phyloP scores from a whole-genome alignment of 257 asterid genomes.

The Salvia splendens region DNA sequence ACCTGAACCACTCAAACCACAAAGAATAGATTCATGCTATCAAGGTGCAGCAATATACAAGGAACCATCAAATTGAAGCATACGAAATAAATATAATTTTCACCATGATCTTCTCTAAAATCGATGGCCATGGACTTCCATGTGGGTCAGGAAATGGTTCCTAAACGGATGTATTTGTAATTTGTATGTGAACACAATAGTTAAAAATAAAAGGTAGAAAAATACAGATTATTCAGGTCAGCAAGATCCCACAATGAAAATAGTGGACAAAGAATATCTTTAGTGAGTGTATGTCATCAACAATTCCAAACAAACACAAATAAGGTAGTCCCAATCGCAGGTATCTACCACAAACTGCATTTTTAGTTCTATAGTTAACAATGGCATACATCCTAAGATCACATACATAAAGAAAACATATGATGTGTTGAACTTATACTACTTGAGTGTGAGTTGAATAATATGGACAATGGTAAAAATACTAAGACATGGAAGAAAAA shows the following conservation, averaged over 20 bases:
- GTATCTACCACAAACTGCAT: neutral
- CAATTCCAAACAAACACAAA: neutral
- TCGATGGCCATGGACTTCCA: neutral
- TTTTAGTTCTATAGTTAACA: constrained; percentile 8
- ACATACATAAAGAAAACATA: constrained; percentile 9
- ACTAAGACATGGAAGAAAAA: neutral
- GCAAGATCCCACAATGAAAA: constrained; percentile 14
- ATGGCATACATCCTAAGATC: constrained; percentile 21
- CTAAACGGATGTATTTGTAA: neutral
- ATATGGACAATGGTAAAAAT: neutral
- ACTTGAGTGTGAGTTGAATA: constrained; percentile 4
- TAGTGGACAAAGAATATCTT: neutral
- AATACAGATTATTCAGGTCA: neutral
- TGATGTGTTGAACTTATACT: neutral
- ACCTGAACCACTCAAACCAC: no score
- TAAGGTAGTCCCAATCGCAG: constrained; percentile 15
- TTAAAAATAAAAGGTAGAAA: neutral
- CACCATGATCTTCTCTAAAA: neutral
- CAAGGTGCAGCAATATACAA: no score
- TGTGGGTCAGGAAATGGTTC: neutral
- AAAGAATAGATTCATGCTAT: no score
- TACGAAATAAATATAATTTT: neutral
- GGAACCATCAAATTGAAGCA: neutral
- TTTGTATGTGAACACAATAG: neutral
- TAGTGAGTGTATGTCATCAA: neutral